Conservation (phyloP, 441 rosid genomes). For the Iberis amara region DNA sequence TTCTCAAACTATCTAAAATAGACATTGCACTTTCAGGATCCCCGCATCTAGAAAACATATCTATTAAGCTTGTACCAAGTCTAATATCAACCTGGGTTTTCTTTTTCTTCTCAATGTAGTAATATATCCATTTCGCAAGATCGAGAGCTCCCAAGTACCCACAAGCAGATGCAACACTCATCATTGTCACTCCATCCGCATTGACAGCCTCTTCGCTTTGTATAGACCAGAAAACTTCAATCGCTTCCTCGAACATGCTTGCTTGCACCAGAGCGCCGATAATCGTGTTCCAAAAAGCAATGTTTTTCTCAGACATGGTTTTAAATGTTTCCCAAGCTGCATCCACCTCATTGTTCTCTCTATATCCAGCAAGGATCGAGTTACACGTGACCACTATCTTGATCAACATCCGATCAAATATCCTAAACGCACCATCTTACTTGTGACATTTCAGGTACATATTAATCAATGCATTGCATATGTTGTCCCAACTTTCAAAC, state of each 20-base stretch:
- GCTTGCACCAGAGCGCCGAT: slow-evolving; percentile 44
- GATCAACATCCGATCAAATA: slow-evolving; percentile 44
- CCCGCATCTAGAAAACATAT: slow-evolving; percentile 64
- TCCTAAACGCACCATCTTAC: slow-evolving; percentile 41
- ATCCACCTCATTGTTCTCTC: slow-evolving; percentile 44
- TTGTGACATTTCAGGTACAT: slow-evolving; percentile 66
- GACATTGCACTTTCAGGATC: slow-evolving; percentile 47
- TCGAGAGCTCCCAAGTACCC: slow-evolving; percentile 52
- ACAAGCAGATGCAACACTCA: slow-evolving; percentile 53
- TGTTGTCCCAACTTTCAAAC: slow-evolving; percentile 47
- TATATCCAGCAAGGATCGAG: slow-evolving; percentile 48
- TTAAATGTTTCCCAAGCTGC: slow-evolving; percentile 42
- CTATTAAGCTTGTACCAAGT: slow-evolving; percentile 46
- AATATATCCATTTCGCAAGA: slow-evolving; percentile 49
- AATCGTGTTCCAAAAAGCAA: slow-evolving; percentile 52
- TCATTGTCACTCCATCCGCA: slow-evolving; percentile 48
- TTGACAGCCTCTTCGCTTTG: slow-evolving; percentile 37
- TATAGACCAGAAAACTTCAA: slow-evolving; percentile 42
- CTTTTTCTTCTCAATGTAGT: slow-evolving; percentile 35
- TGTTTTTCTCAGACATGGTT: slow-evolving; percentile 51
- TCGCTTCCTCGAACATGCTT: slow-evolving; percentile 49
- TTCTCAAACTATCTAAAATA: slow-evolving; percentile 37
- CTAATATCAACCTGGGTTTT: slow-evolving; percentile 41
- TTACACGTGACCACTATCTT: slow-evolving; percentile 67
- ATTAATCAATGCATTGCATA: slow-evolving; percentile 52